Evolutionary conservation across 1,284 basidiomycete genomes (phyloP), one percentile per base, ranked within the genome.

Genomic region (Papiliotrema laurentii): DNA sequence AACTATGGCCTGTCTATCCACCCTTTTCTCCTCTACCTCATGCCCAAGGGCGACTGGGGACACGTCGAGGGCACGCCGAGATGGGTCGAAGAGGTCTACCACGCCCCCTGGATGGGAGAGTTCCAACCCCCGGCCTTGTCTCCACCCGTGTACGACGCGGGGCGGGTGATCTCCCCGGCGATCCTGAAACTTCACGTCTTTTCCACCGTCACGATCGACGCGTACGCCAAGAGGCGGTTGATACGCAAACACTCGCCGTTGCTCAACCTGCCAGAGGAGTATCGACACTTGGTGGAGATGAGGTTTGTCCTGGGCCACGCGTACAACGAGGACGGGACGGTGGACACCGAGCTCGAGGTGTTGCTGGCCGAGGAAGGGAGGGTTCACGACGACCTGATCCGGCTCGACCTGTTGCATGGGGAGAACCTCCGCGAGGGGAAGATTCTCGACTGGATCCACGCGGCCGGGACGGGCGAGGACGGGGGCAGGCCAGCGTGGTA

Each of bases 111-210:
- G 46, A 35, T 46, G 46, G 40, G 43, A 14, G 40, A 19, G 25
- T 43, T n/a, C 28, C 21, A 16, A 16, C n/a, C n/a, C 3, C 28
- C 42, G 5, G 16, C 3, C 19, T 19, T 44, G 4, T 19, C 42
- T 9, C 21, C 5, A 31, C 42, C 42, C 11, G 21, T 16, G 13
- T 33, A 33, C 27, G 42, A 44, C 27, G 42, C 24, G 21, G 37
- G 40, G 31, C 30, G 18, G 14, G 33, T 51, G 28, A 34, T 45
- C 13, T 50, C 44, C 13, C 53, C 58, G 5, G 53, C 48, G 10
- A 50, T 64, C 16, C 18, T 60, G 30, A 64, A 59, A 47, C 47
- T 64, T 13, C 56, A 61, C 47, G 40, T 61, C 30, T 60, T 61
- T 47, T 56, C 53, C 28, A 59, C 53, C 16, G 45, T 47, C 16